These are phyloP conservation scores for Effrenium voratum DNA, from an alignment of 73 alveolate genomes.

Conservation along the genomic window DNA sequence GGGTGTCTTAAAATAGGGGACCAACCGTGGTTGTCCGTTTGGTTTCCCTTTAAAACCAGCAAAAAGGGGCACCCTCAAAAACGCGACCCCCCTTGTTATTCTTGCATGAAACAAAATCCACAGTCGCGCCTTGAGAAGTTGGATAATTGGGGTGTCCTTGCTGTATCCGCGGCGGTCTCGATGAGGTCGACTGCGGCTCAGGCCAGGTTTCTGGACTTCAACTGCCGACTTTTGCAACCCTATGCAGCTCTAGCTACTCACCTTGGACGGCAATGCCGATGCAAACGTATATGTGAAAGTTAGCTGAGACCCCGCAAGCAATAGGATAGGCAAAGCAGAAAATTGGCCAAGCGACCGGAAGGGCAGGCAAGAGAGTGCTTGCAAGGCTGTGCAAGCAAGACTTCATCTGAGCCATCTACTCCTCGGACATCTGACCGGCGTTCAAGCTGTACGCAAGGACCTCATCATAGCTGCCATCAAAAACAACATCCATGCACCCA, in stretches of 20 bases:
- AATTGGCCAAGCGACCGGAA: no score
- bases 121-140: conserved; percentile 35
- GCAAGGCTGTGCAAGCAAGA: no score
- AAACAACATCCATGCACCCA: no score
- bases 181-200: conserved; percentile 43
- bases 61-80: not conserved
- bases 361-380: no score
- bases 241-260: no score
- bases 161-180: conserved; percentile 87
- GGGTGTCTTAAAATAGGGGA: not conserved
- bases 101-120: not conserved
- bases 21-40: not conserved
- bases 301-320: no score
- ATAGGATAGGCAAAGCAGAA: no score
- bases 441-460: conserved; percentile 92
- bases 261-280: no score
- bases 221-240: no score
- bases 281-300: no score
- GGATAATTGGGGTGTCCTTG: conserved; percentile 90
- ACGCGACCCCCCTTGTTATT: not conserved
- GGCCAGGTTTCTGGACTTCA: no score
- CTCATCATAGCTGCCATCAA: not conserved
- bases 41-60: not conserved
- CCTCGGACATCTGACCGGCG: conserved; percentile 81
- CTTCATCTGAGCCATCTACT: not conserved